Base-by-base conservation (phyloP, 768 basidiomycete genomes). In the Holtermanniella nyarrowii region DNA sequence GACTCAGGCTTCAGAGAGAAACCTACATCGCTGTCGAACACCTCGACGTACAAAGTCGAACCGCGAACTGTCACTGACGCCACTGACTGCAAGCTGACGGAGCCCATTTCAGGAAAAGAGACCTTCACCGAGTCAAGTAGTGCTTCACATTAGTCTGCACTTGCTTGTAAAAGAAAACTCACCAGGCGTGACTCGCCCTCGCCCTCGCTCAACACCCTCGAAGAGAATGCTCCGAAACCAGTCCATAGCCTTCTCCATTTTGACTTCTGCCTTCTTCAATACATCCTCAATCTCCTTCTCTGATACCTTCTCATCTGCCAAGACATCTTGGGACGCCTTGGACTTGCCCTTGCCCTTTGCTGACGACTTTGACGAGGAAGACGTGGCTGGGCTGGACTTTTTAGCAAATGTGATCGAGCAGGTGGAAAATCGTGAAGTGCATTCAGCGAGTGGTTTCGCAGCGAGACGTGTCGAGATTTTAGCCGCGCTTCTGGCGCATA, bases 171-270 rank as follows among this genome's bases (percentile, higher is more conserved):
- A 14, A 5, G 18, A 22, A 49, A 48, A 52, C 67, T 45, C 27
- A 71, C 69, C 61, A 40, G 69, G 68, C 5, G 59, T 60, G 11
- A 69, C 57, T 26, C 64, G 55, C 5, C 70, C 70, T 44, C 63
- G 51, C 13, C 59, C 63, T 12, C 70, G 48, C 45, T 71, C 68
- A 1, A 71, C 73, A 24, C 72, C 70, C 20, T 73, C 73, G 42
- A 62, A 63, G 10, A 70, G 68, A 18, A 67, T 59, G 4, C 67
- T 68, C 43, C 63, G 65, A 43, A 71, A 74, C 57, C 72, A 72
- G 18, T 65, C 69, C 16, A 73, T 56, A 5, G 70, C 65, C 59
- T 72, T 73, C 48, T 73, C 69, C 60, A 74, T 73, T 57, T 65
- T 68, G 27, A 57, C 61, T 57, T 61, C 59, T 2, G 68, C 64